phyloP scores from a whole-genome alignment of 257 asterid species.

The Marsdenia floribunda region DNA sequence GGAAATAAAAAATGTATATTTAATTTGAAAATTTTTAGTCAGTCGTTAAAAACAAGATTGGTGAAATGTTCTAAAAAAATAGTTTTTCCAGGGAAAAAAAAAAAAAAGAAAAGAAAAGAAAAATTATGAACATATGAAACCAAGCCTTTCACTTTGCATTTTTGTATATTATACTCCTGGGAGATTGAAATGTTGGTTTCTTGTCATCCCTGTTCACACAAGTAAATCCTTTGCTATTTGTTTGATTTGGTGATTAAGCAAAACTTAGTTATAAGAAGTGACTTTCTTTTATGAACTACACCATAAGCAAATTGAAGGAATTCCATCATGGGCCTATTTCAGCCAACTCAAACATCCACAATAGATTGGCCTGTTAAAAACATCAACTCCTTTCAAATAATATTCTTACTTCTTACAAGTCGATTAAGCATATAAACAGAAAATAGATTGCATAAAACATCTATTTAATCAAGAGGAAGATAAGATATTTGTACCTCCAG shows the following conservation, averaged over 20 bases:
- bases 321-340: background rate
- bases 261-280: background rate
- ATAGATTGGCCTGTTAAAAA: background rate
- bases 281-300: background rate
- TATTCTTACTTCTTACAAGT: background rate
- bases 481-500: slow-evolving; percentile 15
- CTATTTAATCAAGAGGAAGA: background rate
- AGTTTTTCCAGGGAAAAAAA: no score
- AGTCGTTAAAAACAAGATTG: no score
- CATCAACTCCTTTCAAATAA: background rate
- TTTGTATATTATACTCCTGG: background rate
- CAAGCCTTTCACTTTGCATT: background rate
- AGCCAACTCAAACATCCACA: background rate
- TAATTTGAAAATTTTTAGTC: no score
- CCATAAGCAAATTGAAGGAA: background rate
- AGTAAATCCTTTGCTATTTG: background rate
- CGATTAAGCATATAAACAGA: background rate
- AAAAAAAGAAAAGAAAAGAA: no score
- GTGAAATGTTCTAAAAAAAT: no score
- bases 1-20: no score
- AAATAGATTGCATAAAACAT: background rate
- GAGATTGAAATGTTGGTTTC: background rate
- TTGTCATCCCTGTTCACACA: background rate
- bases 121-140: background rate
- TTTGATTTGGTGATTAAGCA: background rate